Percentiles rank a stretch among this genome's conserved stretches.
Conservation (phyloP, 805 yeast species). For the Candida khao-thaluensis region DNA sequence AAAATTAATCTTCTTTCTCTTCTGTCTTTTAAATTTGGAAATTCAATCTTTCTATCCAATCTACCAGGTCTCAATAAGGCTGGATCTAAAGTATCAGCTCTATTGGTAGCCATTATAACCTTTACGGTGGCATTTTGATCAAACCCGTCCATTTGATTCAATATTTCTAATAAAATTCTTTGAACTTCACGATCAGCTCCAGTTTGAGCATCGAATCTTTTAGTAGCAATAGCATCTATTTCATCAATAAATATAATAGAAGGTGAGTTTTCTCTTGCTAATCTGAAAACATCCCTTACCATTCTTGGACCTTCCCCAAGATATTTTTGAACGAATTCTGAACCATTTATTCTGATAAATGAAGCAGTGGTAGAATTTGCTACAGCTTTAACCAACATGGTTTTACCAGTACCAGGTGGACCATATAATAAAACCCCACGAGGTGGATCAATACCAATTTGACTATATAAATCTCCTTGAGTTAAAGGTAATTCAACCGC, state of each 20-base stretch:
- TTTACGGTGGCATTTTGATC: conserved; percentile 94
- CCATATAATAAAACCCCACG: conserved; percentile 96
- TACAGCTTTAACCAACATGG: conserved; percentile 98
- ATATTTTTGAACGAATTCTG: conserved; percentile 97
- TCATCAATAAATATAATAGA: conserved; percentile 97
- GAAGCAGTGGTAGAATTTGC: conserved; percentile 96
- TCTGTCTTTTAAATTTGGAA: conserved; percentile 93
- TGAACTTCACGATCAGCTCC: conserved; percentile 99
- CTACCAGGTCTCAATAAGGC: conserved; percentile 98
- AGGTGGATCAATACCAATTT: conserved; percentile 98
- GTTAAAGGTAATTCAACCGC: conserved; percentile 96
- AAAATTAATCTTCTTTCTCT: conserved; percentile 97
- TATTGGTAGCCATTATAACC: conserved; percentile 98
- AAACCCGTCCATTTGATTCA: conserved; percentile 99
- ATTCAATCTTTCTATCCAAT: conserved; percentile 96
- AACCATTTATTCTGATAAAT: conserved; percentile 94
- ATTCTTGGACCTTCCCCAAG: conserved; percentile 99
- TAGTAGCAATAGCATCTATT: conserved; percentile 98
- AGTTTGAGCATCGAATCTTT: conserved; percentile 98
- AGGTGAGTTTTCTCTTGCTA: conserved; percentile 97
- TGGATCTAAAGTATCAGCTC: conserved; percentile 99
- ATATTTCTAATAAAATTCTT: conserved; percentile 90
- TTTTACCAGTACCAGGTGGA: conserved; percentile 99
- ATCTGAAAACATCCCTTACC: conserved; percentile 97
- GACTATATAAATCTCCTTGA: conserved; percentile 93